These are phyloP conservation scores for Trichophyton benhamiae DNA, from an alignment of 2,329 filamentous ascomycete species.

Conservation along the genomic window DNA sequence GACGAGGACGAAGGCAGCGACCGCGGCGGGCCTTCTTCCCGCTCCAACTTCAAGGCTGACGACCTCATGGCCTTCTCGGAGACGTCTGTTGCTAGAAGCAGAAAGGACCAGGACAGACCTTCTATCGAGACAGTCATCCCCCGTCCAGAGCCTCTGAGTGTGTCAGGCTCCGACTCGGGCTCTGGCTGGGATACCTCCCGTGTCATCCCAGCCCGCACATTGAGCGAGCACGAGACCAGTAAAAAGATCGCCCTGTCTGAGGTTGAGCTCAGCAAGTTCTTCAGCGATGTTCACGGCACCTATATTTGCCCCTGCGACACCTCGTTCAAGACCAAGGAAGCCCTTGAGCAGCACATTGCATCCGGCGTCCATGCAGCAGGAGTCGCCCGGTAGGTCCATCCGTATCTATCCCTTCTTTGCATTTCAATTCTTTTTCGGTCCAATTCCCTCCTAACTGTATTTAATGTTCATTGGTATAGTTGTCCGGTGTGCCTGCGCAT, in stretches of 20 bases:
- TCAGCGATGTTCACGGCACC: slow-evolving; percentile 18
- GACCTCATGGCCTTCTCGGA: slow-evolving; percentile 18
- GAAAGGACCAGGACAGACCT: neutral
- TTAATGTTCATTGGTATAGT: slow-evolving; percentile 11
- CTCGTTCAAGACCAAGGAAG: slow-evolving; percentile 16
- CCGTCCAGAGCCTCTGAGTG: neutral
- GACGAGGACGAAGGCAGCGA: neutral
- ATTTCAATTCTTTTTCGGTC: neutral
- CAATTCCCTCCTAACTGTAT: slow-evolving; percentile 1
- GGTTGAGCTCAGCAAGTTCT: slow-evolving; percentile 18
- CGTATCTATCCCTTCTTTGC: neutral
- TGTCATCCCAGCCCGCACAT: neutral
- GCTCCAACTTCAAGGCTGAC: neutral
- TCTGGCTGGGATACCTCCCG: neutral
- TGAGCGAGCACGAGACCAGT: neutral
- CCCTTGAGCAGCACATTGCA: slow-evolving; percentile 25
- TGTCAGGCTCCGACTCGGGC: neutral
- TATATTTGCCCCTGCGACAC: slow-evolving; percentile 28
- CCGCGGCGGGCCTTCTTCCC: neutral
- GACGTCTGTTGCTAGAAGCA: neutral
- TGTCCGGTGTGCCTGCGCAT: slow-evolving; percentile 30
- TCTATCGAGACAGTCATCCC: neutral
- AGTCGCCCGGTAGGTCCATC: slow-evolving; percentile 15
- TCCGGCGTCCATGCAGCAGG: slow-evolving; percentile 17
- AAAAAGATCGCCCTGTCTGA: neutral